Evolutionary conservation across 371 early-diverging fungal species (phyloP).

Genomic region (Conidiobolus coronatus): DNA sequence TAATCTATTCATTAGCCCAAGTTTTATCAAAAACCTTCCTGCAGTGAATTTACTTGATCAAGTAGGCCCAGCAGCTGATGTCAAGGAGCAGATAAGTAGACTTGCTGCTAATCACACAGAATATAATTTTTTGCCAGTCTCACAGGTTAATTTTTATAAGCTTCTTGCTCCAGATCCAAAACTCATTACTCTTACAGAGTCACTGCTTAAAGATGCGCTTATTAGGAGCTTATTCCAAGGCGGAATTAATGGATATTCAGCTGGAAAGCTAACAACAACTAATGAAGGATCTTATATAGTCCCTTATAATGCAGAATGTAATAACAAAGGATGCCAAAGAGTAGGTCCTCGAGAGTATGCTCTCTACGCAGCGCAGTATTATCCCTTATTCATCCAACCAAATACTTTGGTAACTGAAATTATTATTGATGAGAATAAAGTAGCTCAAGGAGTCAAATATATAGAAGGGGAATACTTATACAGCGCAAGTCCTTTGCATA

Average conservation of each 20-base stretch:
- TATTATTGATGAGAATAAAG: background rate
- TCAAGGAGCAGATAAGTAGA: background rate
- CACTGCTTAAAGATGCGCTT: too few species aligned
- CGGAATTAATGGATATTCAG: background rate
- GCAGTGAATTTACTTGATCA: background rate
- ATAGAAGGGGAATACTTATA: background rate
- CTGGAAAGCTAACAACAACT: background rate
- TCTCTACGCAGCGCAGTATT: background rate
- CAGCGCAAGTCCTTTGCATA: background rate
- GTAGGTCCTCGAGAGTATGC: background rate
- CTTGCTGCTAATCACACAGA: background rate
- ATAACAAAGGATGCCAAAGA: background rate
- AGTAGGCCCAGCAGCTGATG: background rate
- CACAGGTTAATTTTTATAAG: background rate
- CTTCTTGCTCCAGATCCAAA: too few species aligned
- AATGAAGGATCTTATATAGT: background rate
- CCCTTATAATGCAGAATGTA: background rate
- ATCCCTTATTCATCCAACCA: background rate
- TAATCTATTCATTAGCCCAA: background rate
- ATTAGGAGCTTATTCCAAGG: background rate
- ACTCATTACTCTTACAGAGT: too few species aligned
- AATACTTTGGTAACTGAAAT: background rate
- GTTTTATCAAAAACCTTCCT: background rate
- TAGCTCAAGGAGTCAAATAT: constrained; percentile 1
- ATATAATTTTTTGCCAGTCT: background rate